phyloP scores from a whole-genome alignment of 345 rosid species.

The Citrus mangshanensis region DNA sequence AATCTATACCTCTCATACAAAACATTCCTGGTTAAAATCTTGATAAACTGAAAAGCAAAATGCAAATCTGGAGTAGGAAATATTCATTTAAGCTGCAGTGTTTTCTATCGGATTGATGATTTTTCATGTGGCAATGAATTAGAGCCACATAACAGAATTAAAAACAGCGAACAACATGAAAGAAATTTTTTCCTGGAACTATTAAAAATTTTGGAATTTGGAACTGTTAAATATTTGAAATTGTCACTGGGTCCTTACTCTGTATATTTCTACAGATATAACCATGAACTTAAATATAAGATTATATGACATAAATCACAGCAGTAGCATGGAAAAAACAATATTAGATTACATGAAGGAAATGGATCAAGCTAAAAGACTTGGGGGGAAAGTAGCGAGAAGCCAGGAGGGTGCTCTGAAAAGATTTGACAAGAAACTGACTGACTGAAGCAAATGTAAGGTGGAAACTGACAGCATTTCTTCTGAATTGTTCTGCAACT shows the following conservation, averaged over 20 bases:
- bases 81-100: background rate
- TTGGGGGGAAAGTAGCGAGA: background rate
- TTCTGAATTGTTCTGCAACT: background rate
- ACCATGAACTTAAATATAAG: background rate
- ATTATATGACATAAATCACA: background rate
- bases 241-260: background rate
- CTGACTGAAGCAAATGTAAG: background rate
- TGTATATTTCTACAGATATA: background rate
- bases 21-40: constrained; percentile 78
- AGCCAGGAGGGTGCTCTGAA: background rate
- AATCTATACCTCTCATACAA: constrained; percentile 10
- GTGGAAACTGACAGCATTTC: background rate
- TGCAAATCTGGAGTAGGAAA: background rate
- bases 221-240: background rate
- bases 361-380: background rate
- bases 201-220: background rate
- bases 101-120: background rate
- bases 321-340: background rate
- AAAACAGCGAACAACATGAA: background rate
- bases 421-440: background rate
- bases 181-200: background rate
- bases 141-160: background rate
- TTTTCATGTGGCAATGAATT: background rate
- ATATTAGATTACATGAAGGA: background rate
- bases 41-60: constrained; percentile 67